phyloP scores from a whole-genome alignment of 768 basidiomycete species.

The Lepiota brunneoincarnata region DNA sequence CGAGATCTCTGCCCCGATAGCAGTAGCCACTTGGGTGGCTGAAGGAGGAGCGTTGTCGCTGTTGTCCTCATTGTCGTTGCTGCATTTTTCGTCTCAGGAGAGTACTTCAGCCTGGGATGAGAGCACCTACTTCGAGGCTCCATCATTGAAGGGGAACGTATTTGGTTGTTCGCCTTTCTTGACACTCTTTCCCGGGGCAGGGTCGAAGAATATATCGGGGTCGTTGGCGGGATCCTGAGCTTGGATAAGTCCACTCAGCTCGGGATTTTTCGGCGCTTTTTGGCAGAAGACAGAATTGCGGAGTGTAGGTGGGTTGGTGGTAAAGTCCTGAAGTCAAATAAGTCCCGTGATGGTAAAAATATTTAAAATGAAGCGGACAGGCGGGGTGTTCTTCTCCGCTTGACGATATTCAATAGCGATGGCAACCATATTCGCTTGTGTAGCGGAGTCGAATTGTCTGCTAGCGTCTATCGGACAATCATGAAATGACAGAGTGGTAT shows the following conservation, averaged over 20 bases:
- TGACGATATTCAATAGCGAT: constrained; percentile 53
- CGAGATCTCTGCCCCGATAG: background rate
- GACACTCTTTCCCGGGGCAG: constrained; percentile 37
- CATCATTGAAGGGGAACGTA: constrained; percentile 42
- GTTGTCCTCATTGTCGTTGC: background rate
- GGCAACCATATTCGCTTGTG: constrained; percentile 48
- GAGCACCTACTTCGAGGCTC: constrained; percentile 19
- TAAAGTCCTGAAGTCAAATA: constrained; percentile 41
- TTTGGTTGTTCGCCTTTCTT: constrained; percentile 45
- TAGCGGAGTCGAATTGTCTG: constrained; percentile 48
- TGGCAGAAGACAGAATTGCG: constrained; percentile 60
- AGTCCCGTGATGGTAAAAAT: background rate
- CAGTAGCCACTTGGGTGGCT: background rate
- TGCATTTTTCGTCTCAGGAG: too few species aligned
- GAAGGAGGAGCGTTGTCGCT: background rate
- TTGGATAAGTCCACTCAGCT: constrained; percentile 49
- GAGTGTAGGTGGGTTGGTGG: constrained; percentile 43
- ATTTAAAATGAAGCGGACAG: constrained; percentile 28
- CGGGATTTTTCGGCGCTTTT: constrained; percentile 45
- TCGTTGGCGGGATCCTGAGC: constrained; percentile 53
- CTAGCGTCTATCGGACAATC: constrained; percentile 38
- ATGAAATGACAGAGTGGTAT: background rate
- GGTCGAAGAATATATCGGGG: constrained; percentile 51
- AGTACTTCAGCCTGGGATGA: background rate
- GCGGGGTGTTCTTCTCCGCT: constrained; percentile 59